Base-by-base conservation (phyloP, 805 yeast genomes). In the Candida argentea region DNA sequence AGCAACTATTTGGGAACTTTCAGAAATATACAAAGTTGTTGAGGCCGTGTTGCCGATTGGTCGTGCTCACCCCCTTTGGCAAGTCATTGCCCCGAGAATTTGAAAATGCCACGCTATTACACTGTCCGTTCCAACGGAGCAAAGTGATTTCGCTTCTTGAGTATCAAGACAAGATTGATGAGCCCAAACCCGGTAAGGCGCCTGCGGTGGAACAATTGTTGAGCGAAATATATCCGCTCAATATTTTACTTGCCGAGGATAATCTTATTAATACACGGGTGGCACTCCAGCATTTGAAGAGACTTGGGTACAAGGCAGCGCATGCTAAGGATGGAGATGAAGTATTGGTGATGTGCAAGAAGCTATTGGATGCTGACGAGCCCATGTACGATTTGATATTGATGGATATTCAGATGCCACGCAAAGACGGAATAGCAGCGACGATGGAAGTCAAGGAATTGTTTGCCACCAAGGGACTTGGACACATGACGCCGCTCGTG, bases 331-430 rank as follows among this genome's bases (percentile, higher is more conserved):
- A 67, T 33, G 73, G 73, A 0, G 56, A 61, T 8, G 69, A 60
- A 26, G 72, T 51, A 2, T 27, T 67, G 14, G 61, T 56, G 16
- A 54, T 42, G 35, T 49, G 56, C 32, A 50, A 57, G 32, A 46
- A 26, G 7, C 27, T 39, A 16, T 44, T 48, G 24, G 33, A 51
- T 4, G 34, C 43, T 12, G 20, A 10, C 9, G 42, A 42, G 1
- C 40, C 48, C 10, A 48, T 43, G 29, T 73, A 72, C 42, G 73
- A 71, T 37, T 57, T 68, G 21, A 62, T 74, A 12, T 50, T 74
- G 22, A 65, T 74, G 67, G 80, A 74, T 41, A 60, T 66, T 14
- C 74, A 72, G 27, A 60, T 72, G 61, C 73, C 75, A 5, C 48
- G 61, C 11, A 58, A 67, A 34, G 81, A 74, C 43, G 81, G 81